These are phyloP conservation scores for Hebeloma cylindrosporum DNA, from an alignment of 768 basidiomycete genomes.

Conservation along the genomic window DNA sequence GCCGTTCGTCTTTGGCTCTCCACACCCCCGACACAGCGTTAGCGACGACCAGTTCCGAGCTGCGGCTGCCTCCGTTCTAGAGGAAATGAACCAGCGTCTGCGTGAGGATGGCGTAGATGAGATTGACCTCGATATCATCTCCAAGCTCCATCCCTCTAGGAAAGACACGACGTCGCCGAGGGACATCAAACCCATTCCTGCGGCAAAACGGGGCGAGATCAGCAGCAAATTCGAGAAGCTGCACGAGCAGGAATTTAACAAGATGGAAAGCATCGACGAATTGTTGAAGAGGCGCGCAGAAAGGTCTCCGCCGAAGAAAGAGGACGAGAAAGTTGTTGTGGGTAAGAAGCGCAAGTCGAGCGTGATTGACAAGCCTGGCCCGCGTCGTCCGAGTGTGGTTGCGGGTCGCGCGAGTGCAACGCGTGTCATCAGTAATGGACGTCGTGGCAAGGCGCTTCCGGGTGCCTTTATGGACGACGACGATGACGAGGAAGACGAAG, in stretches of 20 bases:
- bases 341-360: conserved; percentile 56
- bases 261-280: conserved; percentile 75
- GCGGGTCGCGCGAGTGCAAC: conserved; percentile 37
- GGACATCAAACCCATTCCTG: conserved; percentile 34
- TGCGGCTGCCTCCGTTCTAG: conserved; percentile 69
- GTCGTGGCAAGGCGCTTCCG: conserved; percentile 41
- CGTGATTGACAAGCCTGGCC: conserved; percentile 37
- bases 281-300: conserved; percentile 33
- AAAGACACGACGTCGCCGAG: conserved; percentile 17
- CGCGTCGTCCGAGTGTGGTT: conserved; percentile 23
- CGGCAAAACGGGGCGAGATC: conserved; percentile 26
- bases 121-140: conserved; percentile 46
- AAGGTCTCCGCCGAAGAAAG: conserved; percentile 20
- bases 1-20: conserved; percentile 80
- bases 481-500: conserved; percentile 39
- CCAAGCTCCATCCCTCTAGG: conserved; percentile 35
- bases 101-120: conserved; percentile 53
- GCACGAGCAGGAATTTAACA: conserved; percentile 65
- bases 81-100: conserved; percentile 80
- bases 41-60: conserved; percentile 66
- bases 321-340: conserved; percentile 23
- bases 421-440: conserved; percentile 48
- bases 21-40: conserved; percentile 58
- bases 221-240: conserved; percentile 52
- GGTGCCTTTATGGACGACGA: conserved; percentile 61